Evolutionary conservation across 441 rosid species (phyloP), one percentile per base, ranked within the genome.

Genomic region (Adansonia madagascariensis): DNA sequence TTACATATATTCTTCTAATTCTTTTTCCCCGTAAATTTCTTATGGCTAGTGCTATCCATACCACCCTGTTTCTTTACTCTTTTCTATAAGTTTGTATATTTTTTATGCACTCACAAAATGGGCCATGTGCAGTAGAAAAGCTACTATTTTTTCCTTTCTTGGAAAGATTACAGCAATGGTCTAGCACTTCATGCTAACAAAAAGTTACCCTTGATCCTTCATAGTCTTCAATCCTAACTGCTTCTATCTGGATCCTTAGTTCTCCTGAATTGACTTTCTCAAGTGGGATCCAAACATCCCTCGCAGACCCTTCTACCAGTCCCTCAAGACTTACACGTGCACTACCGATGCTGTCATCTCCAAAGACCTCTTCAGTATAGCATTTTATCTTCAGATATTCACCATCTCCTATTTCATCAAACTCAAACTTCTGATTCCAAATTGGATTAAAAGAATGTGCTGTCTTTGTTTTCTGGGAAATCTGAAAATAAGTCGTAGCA

Each of bases 201-300:
- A 75, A 60, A 67, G 74, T 53, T 86, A 86, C 94, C 94, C 73
- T 81, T 73, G 90, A 86, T 78, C 95, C 97, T 80, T 92, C 95
- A 17, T 22, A 66, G 64, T 86, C 93, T 63, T 87, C 85, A 3
- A 86, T 80, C 79, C 78, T 85, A 70, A 85, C 76, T 52, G 94
- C 93, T 85, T 92, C 97, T 11, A 94, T 90, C 82, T 86, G 91
- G 72, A 96, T 91, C 87, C 94, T 89, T 72, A 96, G 64, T 81
- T 95, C 99, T 80, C 99, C 99, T 22, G 94, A 89, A 80, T 76
- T 92, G 57, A 88, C 99, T 75, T 90, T 95, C 86, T 95, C 98
- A 46, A 94, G 97, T 50, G 98, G 99, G 78, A 94, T 80, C 97
- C 98, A 96, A 27, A 89, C 83, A 79, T 95, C 91, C 82, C 91